Evolutionary conservation across 129 eudicot species (phyloP), one percentile per base, ranked within the genome.

Genomic region (Apium graveolens): DNA sequence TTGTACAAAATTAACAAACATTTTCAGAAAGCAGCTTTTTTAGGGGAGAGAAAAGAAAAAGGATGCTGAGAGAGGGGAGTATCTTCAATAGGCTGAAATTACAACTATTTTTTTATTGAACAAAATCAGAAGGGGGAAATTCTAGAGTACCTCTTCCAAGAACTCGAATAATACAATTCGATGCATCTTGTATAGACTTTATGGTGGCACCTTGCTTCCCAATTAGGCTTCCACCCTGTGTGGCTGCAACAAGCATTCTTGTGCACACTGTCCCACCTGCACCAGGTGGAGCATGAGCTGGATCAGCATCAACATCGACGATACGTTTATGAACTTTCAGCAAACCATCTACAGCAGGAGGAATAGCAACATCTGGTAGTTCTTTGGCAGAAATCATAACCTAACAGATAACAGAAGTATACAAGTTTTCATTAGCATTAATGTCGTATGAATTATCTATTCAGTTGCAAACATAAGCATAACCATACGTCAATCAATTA

Each of bases 331-430:
- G 98, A 78, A 94, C 88, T 81, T 85, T 91, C 51, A 94, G 86
- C 62, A 94, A 89, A 42, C 98, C 98, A 80, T 91, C 96, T 88
- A 94, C 82, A 9, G 98, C 98, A 73, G 98, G 98, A 49, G 98
- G 89, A 80, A 90, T 82, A n/a, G 83, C 49, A 70, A 78, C 80
- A 74, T 84, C 91, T 0, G 98, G 98, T 78, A 91, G 92, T 82
- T 91, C 98, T 86, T 91, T 94, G 18, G 97, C 98, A 81, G 97
- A 94, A 29, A 94, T 80, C 88, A 94, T 75, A 16, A 91, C 97
- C 98, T 94, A 78, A 73, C 24, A 74, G 80, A 81, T 27, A 44
- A 18, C 10, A 73, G 20, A 74, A 42, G 10, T 34, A 31, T 26
- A 44, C 13, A 21, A 14, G n/a, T 74, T 12, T 27, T 17, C 37